Conservation (phyloP, 352 stramenopile species). For the Globisporangium polare region DNA sequence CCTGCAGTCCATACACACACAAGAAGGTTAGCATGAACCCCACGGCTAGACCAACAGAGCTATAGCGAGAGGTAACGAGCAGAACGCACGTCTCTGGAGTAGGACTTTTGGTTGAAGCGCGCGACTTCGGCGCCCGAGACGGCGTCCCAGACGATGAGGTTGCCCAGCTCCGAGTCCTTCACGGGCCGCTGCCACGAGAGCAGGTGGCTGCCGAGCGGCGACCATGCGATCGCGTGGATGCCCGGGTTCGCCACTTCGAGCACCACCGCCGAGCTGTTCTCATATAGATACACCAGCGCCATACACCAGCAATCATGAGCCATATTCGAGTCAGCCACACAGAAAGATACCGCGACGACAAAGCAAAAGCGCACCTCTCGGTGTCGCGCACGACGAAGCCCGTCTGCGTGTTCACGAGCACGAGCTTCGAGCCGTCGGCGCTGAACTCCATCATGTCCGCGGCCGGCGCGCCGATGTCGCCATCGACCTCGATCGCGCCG, state of each 20-base stretch:
- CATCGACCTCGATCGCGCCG: constrained; percentile 51
- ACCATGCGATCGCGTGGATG: constrained; percentile 79
- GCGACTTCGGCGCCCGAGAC: constrained; percentile 49
- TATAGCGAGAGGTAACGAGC: too few species aligned
- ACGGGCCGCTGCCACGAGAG: constrained; percentile 86
- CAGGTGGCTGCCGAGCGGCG: constrained; percentile 74
- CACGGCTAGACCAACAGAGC: background rate
- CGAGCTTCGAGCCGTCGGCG: constrained; percentile 57
- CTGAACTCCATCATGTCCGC: constrained; percentile 78
- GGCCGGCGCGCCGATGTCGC: constrained; percentile 35
- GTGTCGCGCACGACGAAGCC: constrained; percentile 70
- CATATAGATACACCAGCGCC: constrained; percentile 3
- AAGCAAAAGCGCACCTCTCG: constrained; percentile 31
- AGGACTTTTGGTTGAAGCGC: constrained; percentile 86
- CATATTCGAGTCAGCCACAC: background rate
- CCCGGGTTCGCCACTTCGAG: constrained; percentile 64
- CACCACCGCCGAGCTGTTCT: constrained; percentile 43
- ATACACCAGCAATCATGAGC: background rate
- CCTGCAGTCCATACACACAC: constrained; percentile 25
- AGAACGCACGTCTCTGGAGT: constrained; percentile 66
- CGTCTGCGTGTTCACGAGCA: constrained; percentile 52
- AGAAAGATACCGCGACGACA: background rate
- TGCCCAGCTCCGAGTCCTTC: constrained; percentile 66
- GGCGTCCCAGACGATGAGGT: constrained; percentile 83
- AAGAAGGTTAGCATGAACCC: background rate